These are phyloP conservation scores for Leccinum ochraceum DNA, from an alignment of 768 basidiomycete species.

Conservation along the genomic window DNA sequence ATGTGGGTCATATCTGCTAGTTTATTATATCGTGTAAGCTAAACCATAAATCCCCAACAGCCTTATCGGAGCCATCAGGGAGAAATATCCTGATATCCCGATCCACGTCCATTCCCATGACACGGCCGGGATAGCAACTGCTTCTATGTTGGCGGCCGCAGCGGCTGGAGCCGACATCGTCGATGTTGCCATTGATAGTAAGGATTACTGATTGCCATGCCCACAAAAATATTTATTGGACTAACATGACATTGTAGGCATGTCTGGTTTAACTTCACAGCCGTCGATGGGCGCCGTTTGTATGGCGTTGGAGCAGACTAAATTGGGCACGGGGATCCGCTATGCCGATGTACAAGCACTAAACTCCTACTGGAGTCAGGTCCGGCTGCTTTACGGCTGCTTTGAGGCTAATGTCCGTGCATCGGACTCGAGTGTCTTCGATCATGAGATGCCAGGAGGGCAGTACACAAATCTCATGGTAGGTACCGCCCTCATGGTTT, in stretches of 20 bases:
- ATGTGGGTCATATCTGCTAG: slow-evolving; percentile 50
- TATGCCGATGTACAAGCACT: slow-evolving; percentile 97
- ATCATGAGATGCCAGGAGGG: slow-evolving; percentile 99
- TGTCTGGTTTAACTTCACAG: slow-evolving; percentile 98
- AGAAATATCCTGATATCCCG: slow-evolving; percentile 95
- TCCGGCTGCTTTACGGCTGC: slow-evolving; percentile 91
- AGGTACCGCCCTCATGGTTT: slow-evolving; percentile 27
- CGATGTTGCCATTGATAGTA: slow-evolving; percentile 98
- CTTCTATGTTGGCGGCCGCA: slow-evolving; percentile 96
- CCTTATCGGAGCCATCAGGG: slow-evolving; percentile 91
- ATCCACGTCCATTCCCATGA: slow-evolving; percentile 99
- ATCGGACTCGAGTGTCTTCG: slow-evolving; percentile 97
- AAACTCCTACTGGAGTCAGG: slow-evolving; percentile 98
- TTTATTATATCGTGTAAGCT: slow-evolving; percentile 3
- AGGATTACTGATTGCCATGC: slow-evolving; percentile 32
- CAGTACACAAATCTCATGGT: slow-evolving; percentile 95
- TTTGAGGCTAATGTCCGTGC: slow-evolving; percentile 98
- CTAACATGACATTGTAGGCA: slow-evolving; percentile 53
- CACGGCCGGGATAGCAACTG: slow-evolving; percentile 96
- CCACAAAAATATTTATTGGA: slow-evolving; percentile 16
- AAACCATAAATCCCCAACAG: slow-evolving; percentile 39
- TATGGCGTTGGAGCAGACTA: slow-evolving; percentile 92
- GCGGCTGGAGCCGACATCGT: slow-evolving; percentile 98
- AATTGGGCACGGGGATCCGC: slow-evolving; percentile 92
- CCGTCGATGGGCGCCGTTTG: slow-evolving; percentile 98